phyloP scores from a whole-genome alignment of 2,329 filamentous ascomycete species.

The Aspergillus neotritici region DNA sequence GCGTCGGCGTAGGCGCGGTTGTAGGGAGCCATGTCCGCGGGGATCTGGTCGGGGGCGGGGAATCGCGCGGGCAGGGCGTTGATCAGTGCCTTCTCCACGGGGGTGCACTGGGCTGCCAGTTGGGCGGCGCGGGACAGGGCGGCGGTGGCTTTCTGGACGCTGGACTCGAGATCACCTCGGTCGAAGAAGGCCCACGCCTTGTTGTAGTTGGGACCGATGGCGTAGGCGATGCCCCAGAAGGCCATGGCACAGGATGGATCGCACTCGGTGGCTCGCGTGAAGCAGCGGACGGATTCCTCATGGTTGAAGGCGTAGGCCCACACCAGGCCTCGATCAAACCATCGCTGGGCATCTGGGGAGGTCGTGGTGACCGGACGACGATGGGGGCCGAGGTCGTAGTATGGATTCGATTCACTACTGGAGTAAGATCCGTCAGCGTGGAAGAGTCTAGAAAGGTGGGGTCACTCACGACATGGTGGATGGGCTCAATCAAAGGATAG shows the following conservation, averaged over 20 bases:
- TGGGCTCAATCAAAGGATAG: too few species aligned
- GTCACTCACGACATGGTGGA: too few species aligned
- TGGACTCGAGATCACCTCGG: constrained; percentile 48
- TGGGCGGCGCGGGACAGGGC: not conserved
- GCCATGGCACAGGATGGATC: constrained; percentile 34
- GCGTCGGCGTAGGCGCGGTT: constrained; percentile 56
- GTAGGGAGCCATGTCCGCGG: constrained; percentile 46
- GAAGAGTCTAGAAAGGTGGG: too few species aligned
- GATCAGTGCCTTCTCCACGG: constrained; percentile 58
- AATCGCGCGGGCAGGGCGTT: constrained; percentile 43
- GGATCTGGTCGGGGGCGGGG: constrained; percentile 44
- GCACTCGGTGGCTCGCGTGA: constrained; percentile 25
- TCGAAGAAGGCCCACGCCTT: constrained; percentile 71
- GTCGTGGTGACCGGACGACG: constrained; percentile 32
- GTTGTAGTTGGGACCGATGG: constrained; percentile 70
- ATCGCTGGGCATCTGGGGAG: constrained; percentile 28
- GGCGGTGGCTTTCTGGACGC: constrained; percentile 27
- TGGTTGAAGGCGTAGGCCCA: constrained; percentile 40
- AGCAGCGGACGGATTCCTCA: constrained; percentile 31
- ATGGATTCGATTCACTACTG: constrained; percentile 5
- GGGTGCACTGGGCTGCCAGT: constrained; percentile 18
- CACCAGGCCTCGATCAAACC: constrained; percentile 35
- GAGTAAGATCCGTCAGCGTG: too few species aligned
- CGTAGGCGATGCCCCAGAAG: constrained; percentile 49
- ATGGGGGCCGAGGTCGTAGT: constrained; percentile 31